Conservation (phyloP, 495 filamentous ascomycete genomes). For the Ramalina intermedia region DNA sequence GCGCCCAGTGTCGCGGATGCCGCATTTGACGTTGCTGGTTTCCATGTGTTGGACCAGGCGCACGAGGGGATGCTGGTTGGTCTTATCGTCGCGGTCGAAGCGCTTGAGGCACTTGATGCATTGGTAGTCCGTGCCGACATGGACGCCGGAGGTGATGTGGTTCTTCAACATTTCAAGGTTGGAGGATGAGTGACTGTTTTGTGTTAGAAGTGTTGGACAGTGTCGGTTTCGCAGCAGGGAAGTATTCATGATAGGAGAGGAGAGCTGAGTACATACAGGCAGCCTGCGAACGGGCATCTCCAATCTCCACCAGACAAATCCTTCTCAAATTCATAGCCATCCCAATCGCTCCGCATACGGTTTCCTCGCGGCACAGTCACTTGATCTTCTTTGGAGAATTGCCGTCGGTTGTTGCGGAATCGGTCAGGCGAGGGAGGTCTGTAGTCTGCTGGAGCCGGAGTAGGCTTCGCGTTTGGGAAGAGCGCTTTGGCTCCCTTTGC, state of each 20-base stretch:
- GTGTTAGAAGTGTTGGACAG: neutral
- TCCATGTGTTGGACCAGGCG: constrained; percentile 36
- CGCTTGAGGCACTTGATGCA: constrained; percentile 31
- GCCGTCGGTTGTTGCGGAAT: too few species aligned
- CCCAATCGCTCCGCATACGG: constrained; percentile 4
- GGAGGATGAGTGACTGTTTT: constrained; percentile 3
- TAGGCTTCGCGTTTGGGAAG: neutral
- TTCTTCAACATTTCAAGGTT: constrained; percentile 8
- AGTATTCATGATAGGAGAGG: neutral
- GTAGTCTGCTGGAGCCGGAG: neutral
- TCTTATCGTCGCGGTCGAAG: constrained; percentile 28
- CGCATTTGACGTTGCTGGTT: constrained; percentile 26
- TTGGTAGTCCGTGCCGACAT: constrained; percentile 10
- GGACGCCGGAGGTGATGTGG: constrained; percentile 16
- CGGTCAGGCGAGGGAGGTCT: neutral
- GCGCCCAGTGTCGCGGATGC: constrained; percentile 20
- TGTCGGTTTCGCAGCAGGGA: neutral
- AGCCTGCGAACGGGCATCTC: constrained; percentile 14
- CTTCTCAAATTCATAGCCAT: constrained; percentile 1
- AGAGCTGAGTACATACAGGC: constrained; percentile 7
- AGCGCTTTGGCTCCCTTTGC: neutral
- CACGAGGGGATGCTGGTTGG: constrained; percentile 14
- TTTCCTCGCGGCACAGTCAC: too few species aligned
- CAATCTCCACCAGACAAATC: constrained; percentile 1
- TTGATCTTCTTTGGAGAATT: too few species aligned